phyloP scores from a whole-genome alignment of 176 grass and related monocot genomes.

The Tuctoria greenei region DNA sequence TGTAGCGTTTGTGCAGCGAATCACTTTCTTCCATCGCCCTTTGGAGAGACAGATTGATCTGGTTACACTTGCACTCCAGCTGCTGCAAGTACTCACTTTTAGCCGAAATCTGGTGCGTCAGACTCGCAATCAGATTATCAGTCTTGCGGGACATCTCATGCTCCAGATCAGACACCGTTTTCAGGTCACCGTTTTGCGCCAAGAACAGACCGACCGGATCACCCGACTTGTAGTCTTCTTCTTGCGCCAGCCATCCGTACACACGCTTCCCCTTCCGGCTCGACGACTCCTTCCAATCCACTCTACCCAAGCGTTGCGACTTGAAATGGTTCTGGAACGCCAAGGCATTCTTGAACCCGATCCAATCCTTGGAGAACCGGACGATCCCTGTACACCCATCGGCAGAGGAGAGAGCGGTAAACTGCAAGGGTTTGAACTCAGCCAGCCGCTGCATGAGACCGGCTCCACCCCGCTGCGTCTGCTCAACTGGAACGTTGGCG shows the following conservation, averaged over 20 bases:
- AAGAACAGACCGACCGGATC: slow-evolving; percentile 44
- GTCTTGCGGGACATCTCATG: slow-evolving; percentile 36
- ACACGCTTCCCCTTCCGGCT: not conserved
- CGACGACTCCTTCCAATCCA: slow-evolving; percentile 34
- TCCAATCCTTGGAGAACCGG: slow-evolving; percentile 53
- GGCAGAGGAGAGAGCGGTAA: slow-evolving; percentile 2
- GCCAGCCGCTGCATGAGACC: slow-evolving; percentile 35
- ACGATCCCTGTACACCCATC: slow-evolving; percentile 39
- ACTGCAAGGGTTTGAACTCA: slow-evolving; percentile 32
- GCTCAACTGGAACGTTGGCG: slow-evolving; percentile 39
- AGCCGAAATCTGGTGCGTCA: slow-evolving; percentile 42
- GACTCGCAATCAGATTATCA: slow-evolving; percentile 42
- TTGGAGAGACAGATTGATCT: slow-evolving; percentile 44
- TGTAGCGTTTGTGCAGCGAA: slow-evolving; percentile 34
- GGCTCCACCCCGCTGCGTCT: slow-evolving; percentile 9
- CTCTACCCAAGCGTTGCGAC: slow-evolving; percentile 34
- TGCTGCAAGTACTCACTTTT: slow-evolving; percentile 44
- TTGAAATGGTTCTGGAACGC: slow-evolving; percentile 54
- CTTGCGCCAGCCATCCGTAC: slow-evolving; percentile 51
- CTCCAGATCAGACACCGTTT: slow-evolving; percentile 43
- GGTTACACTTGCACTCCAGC: slow-evolving; percentile 44
- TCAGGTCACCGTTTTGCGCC: slow-evolving; percentile 42
- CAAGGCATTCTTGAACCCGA: slow-evolving; percentile 59
- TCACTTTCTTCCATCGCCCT: slow-evolving; percentile 54
- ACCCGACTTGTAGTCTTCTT: slow-evolving; percentile 42